A percentile compares a stretch with the other conserved stretches of the same genome.
Evolutionary conservation across 768 basidiomycete genomes (phyloP).

Genomic region (Imleria badia): DNA sequence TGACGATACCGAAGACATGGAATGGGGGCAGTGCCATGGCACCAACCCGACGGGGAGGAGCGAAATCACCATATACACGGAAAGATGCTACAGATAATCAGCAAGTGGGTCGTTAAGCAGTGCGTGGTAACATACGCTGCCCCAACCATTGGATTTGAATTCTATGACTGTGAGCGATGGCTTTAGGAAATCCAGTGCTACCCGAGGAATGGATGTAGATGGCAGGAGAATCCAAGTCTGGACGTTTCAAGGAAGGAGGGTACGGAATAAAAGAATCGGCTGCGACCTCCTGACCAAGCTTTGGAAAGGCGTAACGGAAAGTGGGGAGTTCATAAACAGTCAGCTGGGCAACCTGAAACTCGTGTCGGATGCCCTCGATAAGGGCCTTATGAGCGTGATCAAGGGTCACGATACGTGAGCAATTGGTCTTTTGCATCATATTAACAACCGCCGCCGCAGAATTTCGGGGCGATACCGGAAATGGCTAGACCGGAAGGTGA

Average conservation of each 20-base stretch:
- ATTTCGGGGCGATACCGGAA: conserved; percentile 41
- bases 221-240: conserved; percentile 36
- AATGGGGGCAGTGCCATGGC: conserved; percentile 29
- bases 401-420: conserved; percentile 20
- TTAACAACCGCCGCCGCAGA: conserved; percentile 38
- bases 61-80: neutral
- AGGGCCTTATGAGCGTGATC: conserved; percentile 18
- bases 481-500: conserved; percentile 27
- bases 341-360: neutral
- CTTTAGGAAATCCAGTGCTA: conserved; percentile 51
- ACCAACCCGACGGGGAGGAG: conserved; percentile 19
- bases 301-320: conserved; percentile 36
- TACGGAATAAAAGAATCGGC: conserved; percentile 21
- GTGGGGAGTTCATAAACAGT: conserved; percentile 21
- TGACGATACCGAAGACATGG: conserved; percentile 22
- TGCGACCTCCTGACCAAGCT: conserved; percentile 34
- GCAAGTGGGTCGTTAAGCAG: neutral
- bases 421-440: conserved; percentile 24
- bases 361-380: conserved; percentile 7
- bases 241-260: conserved; percentile 4
- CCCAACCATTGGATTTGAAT: conserved; percentile 35
- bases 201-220: conserved; percentile 52
- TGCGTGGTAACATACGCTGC: conserved; percentile 31
- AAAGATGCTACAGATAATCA: conserved; percentile 5
- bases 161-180: conserved; percentile 38